Evolutionary conservation across 495 filamentous ascomycete genomes (phyloP).

Genomic region (Penicillium paxilli): DNA sequence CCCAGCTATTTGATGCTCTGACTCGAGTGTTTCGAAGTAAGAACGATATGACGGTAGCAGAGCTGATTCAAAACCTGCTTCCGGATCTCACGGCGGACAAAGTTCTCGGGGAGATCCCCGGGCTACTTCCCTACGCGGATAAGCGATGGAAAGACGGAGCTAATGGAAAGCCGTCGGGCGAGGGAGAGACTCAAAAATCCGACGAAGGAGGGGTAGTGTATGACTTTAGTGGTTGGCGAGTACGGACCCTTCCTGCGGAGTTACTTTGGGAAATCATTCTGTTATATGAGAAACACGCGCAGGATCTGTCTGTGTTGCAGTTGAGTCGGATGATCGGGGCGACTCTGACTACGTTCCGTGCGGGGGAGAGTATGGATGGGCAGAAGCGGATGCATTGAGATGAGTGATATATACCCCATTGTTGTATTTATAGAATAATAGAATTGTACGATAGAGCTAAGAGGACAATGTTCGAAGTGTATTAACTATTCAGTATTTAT

Average conservation of each 20-base stretch:
- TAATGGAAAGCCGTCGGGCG: background rate
- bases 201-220: conserved; percentile 26
- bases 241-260: conserved; percentile 16
- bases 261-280: conserved; percentile 35
- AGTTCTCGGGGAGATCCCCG: conserved; percentile 33
- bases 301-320: conserved; percentile 14
- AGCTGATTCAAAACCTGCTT: conserved; percentile 28
- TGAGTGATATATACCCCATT: no score
- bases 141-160: conserved; percentile 14
- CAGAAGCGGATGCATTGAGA: background rate
- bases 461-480: no score
- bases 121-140: conserved; percentile 26
- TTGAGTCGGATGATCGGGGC: conserved; percentile 38
- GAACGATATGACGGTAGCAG: conserved; percentile 18
- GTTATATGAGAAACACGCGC: conserved; percentile 26
- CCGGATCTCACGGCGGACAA: conserved; percentile 26
- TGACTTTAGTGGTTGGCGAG: conserved; percentile 31
- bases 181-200: background rate
- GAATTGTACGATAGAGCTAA: no score
- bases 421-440: no score
- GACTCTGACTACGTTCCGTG: conserved; percentile 28
- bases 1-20: conserved; percentile 26
- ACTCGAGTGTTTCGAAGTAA: conserved; percentile 22
- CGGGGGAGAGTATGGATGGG: conserved; percentile 10
- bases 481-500: no score